Base-by-base conservation (phyloP, 345 rosid species). In the Balakata baccata region DNA sequence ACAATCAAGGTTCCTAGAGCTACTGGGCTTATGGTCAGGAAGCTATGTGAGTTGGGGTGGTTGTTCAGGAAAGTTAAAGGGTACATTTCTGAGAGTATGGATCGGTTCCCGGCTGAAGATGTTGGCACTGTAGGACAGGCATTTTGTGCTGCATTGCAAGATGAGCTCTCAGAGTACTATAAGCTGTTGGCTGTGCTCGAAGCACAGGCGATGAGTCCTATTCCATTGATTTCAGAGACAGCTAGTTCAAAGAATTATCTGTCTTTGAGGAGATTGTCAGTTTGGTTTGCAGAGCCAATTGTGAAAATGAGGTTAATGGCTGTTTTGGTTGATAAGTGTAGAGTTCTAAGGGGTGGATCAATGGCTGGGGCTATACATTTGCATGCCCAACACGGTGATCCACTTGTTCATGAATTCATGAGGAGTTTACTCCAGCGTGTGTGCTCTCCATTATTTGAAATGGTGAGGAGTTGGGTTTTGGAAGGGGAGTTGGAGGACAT, bases 271-370 rank as follows among this genome's bases (percentile, higher is more conserved):
- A 91, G 98, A 70, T 84, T 95, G 78, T 87, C 90, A 0, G 96
- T 92, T 49, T 95, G 99, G 99, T 88, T 95, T 59, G 90, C 89
- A 0, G 99, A 95, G 85, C 97, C 98, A 10, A 85, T 84, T 82
- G 93, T 91, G 85, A 95, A 95, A 84, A 95, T 95, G 99, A 88
- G 99, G 81, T 79, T 95, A 66, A 95, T 95, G 99, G 99, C 93
- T 78, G 90, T 92, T 79, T 82, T 95, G 90, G 98, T 91, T 73
- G 97, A 92, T 78, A 92, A 93, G 57, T 95, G 99, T 77, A 84
- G 86, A 85, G 91, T 88, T 65, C 73, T 95, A 84, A 91, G 91
- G 83, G 98, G 97, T 53, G 98, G 98, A 57, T 92, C 98, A 8
- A 93, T 91, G 97, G 96, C 97, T 62, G 98, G 96, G 50, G 94